phyloP scores from a whole-genome alignment of 192 early-diverging fungal genomes.

The Chytriomyces sp. region DNA sequence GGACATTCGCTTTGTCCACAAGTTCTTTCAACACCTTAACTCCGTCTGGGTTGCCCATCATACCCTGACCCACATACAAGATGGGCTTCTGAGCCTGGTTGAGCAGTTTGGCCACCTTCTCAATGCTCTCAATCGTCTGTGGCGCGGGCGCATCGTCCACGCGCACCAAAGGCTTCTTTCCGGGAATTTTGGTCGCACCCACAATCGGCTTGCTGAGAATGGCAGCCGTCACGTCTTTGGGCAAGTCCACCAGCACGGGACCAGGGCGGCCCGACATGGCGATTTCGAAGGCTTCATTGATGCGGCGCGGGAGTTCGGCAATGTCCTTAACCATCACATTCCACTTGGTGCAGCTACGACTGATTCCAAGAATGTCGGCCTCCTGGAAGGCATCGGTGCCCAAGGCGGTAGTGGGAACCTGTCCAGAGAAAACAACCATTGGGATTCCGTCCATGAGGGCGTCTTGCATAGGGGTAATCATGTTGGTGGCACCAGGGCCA shows the following conservation, averaged over 20 bases:
- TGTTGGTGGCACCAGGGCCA: conserved; percentile 97
- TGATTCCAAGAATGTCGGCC: conserved; percentile 95
- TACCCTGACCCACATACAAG: conserved; percentile 95
- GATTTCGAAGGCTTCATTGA: conserved; percentile 98
- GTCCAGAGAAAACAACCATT: conserved; percentile 93
- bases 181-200: conserved; percentile 68
- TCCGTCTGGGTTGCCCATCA: conserved; percentile 80
- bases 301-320: conserved; percentile 91
- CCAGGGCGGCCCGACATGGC: conserved; percentile 94
- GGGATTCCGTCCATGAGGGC: conserved; percentile 93
- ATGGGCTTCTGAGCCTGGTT: conserved; percentile 89
- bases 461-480: conserved; percentile 97
- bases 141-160: conserved; percentile 42
- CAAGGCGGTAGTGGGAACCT: conserved; percentile 87
- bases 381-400: conserved; percentile 99
- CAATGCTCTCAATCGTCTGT: conserved; percentile 59
- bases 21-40: conserved; percentile 80
- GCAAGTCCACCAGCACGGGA: conserved; percentile 95
- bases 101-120: conserved; percentile 78
- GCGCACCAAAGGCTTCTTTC: conserved; percentile 52
- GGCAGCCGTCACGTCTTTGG: conserved; percentile 96
- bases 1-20: conserved; percentile 86
- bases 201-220: conserved; percentile 80
- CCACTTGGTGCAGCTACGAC: conserved; percentile 97
- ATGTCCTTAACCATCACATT: conserved; percentile 98